Base-by-base conservation (phyloP, 306 rosid species). In the Amphicarpaea edgeworthii region DNA sequence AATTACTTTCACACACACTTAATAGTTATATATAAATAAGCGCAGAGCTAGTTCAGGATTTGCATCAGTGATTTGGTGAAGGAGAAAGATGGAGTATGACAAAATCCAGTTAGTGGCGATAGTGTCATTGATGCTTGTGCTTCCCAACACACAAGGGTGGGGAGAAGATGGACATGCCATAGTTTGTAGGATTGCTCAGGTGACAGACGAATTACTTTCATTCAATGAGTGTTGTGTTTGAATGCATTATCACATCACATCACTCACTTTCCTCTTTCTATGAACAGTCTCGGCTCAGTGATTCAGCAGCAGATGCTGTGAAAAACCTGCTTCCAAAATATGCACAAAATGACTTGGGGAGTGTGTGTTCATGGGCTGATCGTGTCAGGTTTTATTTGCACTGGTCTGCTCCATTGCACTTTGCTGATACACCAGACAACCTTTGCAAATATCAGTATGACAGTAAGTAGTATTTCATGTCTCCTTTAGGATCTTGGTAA, bases 371-470 rank as follows among this genome's bases (percentile, higher is more conserved):
- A 50, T 93, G 98, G 97, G 93, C 98, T 30, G 98, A 93, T 73
- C 83, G 9, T 23, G 86, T 93, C 74, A 91, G 79, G 74, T 89
- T 91, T 79, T 82, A 40, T 23, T 82, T 86, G 46, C 91, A 3
- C 12, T 93, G 98, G 98, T 89, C 98, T 6, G 51, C 91, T 50
- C 55, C 97, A 20, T 90, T 93, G 54, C 98, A 93, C 79, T 93
- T 28, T 49, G 72, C 85, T 42, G 84, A 93, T 68, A 89, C 98
- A 51, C 97, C 98, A 8, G 90, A 89, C 16, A 30, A 24, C 12
- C 85, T 89, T 54, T 93, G 98, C 86, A 83, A 58, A 41, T 93
- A 70, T 78, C 85, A 88, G 37, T 87, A 85, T 9, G 1, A 63
- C 2, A 89, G 98, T 91, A 77, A 58, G 89, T 89, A 28, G 4